Evolutionary conservation across 805 yeast genomes (phyloP).

Genomic region (Ogataea thermomethanolica): DNA sequence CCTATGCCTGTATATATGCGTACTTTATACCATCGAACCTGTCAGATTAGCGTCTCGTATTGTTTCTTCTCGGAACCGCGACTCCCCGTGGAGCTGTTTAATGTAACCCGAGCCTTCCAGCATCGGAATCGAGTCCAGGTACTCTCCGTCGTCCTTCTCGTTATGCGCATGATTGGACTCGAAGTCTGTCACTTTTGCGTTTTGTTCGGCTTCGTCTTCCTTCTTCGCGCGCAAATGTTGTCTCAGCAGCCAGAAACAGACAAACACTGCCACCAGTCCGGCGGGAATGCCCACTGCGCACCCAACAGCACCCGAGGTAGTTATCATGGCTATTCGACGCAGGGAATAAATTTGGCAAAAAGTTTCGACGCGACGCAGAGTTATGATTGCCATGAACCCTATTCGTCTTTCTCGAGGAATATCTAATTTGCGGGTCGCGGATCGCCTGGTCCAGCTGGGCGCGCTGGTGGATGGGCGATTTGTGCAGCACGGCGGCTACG

Average conservation of each 20-base stretch:
- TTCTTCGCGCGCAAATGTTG: constrained; percentile 35
- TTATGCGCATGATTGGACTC: constrained; percentile 1
- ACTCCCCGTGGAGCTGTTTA: constrained; percentile 8
- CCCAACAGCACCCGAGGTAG: constrained; percentile 43
- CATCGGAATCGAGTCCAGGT: constrained; percentile 7
- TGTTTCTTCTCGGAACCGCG: constrained; percentile 3
- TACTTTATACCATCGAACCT: not conserved
- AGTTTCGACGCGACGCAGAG: constrained; percentile 8
- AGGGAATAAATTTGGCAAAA: not conserved
- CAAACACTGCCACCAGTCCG: constrained; percentile 36
- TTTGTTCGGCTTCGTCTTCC: constrained; percentile 25
- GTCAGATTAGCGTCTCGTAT: not conserved
- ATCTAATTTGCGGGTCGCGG: constrained; percentile 33
- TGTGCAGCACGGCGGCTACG: constrained; percentile 3
- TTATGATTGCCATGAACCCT: not conserved
- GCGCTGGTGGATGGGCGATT: constrained; percentile 71
- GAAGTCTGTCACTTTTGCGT: not conserved
- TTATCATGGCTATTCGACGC: constrained; percentile 15
- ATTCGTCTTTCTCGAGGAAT: constrained; percentile 2
- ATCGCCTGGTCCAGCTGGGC: constrained; percentile 51
- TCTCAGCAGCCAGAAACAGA: constrained; percentile 36
- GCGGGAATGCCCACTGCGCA: constrained; percentile 52
- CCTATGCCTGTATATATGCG: constrained; percentile 7
- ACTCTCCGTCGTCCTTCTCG: constrained; percentile 2
- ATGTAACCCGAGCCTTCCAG: constrained; percentile 2